phyloP scores from a whole-genome alignment of 345 rosid species.

The Abelmoschus esculentus region DNA sequence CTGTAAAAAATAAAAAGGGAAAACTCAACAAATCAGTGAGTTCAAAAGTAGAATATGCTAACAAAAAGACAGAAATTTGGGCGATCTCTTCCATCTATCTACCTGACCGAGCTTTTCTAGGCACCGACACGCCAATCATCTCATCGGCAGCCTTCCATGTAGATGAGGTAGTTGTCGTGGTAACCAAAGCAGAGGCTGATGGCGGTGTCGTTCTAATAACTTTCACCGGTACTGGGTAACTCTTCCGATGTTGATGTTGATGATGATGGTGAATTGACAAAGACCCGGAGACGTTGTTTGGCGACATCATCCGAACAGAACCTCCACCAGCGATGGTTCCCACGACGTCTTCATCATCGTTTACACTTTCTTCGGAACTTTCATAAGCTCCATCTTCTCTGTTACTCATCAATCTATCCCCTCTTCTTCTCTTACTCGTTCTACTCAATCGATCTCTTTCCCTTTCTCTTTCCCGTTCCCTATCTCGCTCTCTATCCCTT shows the following conservation, averaged over 20 bases:
- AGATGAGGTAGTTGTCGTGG: conserved; percentile 11
- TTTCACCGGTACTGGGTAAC: conserved; percentile 54
- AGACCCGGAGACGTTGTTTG: conserved; percentile 30
- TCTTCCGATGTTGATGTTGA: conserved; percentile 49
- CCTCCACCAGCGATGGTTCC: conserved; percentile 29
- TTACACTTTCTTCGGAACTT: conserved; percentile 84
- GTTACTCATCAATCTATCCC: conserved; percentile 58
- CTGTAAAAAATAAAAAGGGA: conserved; percentile 24
- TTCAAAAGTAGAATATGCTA: conserved; percentile 10
- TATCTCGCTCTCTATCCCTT: conserved; percentile 61
- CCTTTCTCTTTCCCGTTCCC: conserved; percentile 60
- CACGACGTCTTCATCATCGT: conserved; percentile 68
- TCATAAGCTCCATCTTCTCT: conserved; percentile 74
- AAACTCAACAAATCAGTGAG: conserved; percentile 11
- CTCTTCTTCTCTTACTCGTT: conserved; percentile 72
- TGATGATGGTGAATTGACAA: conserved; percentile 30
- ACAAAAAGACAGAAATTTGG: conserved; percentile 6
- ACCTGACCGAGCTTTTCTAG: conserved; percentile 99
- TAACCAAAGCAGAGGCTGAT: conserved; percentile 17
- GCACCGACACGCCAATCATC: conserved; percentile 96
- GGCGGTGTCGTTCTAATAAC: conserved; percentile 50
- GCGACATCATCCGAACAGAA: conserved; percentile 65
- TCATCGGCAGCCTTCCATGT: conserved; percentile 82
- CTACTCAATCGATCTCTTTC: conserved; percentile 77
- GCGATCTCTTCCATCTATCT: conserved; percentile 63